Conservation (phyloP, 345 rosid genomes). For the Psidium guajava region DNA sequence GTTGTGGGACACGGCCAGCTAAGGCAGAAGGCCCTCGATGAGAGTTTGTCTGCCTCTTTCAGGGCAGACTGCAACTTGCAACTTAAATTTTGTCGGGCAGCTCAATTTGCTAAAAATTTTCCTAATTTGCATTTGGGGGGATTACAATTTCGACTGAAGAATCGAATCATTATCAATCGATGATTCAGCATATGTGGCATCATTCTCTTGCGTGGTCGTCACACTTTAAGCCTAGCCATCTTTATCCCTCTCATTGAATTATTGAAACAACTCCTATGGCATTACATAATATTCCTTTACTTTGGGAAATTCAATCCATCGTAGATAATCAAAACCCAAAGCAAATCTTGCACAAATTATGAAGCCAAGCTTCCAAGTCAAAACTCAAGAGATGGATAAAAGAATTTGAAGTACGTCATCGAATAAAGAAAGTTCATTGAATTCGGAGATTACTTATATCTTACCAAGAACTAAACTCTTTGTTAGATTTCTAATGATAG, state of each 20-base stretch:
- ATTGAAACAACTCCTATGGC: neutral
- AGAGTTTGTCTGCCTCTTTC: neutral
- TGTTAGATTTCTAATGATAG: neutral
- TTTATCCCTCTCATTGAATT: neutral
- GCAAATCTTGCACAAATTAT: neutral
- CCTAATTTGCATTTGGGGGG: no score
- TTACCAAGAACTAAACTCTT: neutral
- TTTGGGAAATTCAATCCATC: neutral
- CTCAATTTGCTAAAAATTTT: neutral
- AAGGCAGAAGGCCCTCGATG: neutral
- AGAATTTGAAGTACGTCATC: neutral
- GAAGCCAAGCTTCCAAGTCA: neutral
- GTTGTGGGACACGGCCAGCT: neutral
- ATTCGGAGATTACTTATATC: neutral
- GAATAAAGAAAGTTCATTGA: neutral
- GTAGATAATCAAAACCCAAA: neutral
- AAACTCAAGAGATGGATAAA: neutral
- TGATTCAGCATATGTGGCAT: neutral
- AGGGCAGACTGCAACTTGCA: neutral
- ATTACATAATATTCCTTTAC: neutral
- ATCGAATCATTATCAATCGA: neutral
- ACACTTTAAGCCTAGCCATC: neutral
- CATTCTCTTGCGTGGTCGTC: neutral
- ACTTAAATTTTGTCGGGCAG: neutral
- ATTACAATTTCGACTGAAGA: neutral